Evolutionary conservation across 345 rosid genomes (phyloP).

Genomic region (Excoecaria cochinchinensis): DNA sequence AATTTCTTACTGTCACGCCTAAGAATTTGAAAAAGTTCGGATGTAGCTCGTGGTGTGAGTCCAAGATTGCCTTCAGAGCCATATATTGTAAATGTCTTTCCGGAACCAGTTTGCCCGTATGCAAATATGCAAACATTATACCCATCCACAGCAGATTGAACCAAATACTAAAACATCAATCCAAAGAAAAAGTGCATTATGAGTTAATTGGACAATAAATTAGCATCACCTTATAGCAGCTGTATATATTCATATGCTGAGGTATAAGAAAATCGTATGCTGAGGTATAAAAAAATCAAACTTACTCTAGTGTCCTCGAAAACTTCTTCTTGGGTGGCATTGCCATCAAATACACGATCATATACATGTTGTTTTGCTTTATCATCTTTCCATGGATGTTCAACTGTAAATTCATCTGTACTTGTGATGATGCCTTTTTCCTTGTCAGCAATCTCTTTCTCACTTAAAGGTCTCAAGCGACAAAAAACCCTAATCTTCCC

Average conservation of each 20-base stretch:
- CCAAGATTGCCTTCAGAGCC: slow-evolving; percentile 79
- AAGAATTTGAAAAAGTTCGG: slow-evolving; percentile 75
- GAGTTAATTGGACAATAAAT: neutral
- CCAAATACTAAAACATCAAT: slow-evolving; percentile 60
- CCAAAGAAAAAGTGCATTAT: slow-evolving; percentile 6
- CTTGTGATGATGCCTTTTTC: slow-evolving; percentile 46
- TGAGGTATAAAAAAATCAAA: slow-evolving; percentile 10
- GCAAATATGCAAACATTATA: slow-evolving; percentile 96
- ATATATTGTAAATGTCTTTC: slow-evolving; percentile 94
- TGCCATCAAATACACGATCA: slow-evolving; percentile 84
- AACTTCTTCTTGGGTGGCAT: slow-evolving; percentile 71
- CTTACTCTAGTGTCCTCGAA: slow-evolving; percentile 89
- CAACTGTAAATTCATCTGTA: slow-evolving; percentile 84
- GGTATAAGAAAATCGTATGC: neutral
- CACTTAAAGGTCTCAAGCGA: slow-evolving; percentile 78
- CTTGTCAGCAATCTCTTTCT: slow-evolving; percentile 64
- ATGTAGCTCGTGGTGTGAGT: slow-evolving; percentile 80
- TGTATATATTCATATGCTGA: neutral
- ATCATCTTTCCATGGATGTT: slow-evolving; percentile 96
- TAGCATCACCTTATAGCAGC: neutral
- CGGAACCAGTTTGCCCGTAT: slow-evolving; percentile 98
- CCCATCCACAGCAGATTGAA: slow-evolving; percentile 96
- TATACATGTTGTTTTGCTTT: slow-evolving; percentile 83
- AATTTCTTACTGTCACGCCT: slow-evolving; percentile 74
- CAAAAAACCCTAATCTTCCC: slow-evolving; percentile 94